These are phyloP conservation scores for Penstemon newberryi DNA, from an alignment of 257 asterid species.

Conservation along the genomic window DNA sequence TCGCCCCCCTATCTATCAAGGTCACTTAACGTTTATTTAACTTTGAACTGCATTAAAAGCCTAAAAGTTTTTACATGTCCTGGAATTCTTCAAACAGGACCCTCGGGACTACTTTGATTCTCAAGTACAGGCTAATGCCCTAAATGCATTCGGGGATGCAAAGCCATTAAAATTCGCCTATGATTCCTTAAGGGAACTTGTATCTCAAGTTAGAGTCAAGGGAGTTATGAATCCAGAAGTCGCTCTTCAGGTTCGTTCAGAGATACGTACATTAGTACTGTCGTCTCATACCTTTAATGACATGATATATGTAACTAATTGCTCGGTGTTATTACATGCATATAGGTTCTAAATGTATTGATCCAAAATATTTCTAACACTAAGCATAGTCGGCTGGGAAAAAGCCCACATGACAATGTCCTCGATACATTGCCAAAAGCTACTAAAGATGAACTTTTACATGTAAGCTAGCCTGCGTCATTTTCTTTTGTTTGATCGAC, in stretches of 20 bases:
- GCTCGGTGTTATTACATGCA: slow-evolving; percentile 8
- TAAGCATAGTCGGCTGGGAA: slow-evolving; percentile 71
- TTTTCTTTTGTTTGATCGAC: neutral
- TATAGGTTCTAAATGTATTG: slow-evolving; percentile 72
- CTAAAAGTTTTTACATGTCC: slow-evolving; percentile 24
- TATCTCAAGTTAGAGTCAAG: slow-evolving; percentile 50
- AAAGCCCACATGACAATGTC: slow-evolving; percentile 72
- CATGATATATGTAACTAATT: slow-evolving; percentile 23
- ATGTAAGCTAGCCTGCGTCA: slow-evolving; percentile 49
- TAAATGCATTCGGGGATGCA: slow-evolving; percentile 71
- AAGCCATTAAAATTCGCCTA: slow-evolving; percentile 61
- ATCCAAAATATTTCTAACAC: slow-evolving; percentile 84
- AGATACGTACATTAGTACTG: neutral
- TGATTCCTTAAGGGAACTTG: slow-evolving; percentile 49
- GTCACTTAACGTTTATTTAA: slow-evolving; percentile 31
- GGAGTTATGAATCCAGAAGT: slow-evolving; percentile 69
- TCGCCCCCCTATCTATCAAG: slow-evolving; percentile 91
- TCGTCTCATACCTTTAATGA: slow-evolving; percentile 17
- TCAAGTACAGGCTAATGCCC: slow-evolving; percentile 74
- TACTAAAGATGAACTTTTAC: slow-evolving; percentile 70
- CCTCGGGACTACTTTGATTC: slow-evolving; percentile 96
- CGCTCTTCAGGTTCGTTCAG: slow-evolving; percentile 57
- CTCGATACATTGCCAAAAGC: slow-evolving; percentile 74
- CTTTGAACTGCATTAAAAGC: slow-evolving; percentile 7
- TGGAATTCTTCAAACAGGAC: slow-evolving; percentile 57